Conservation (phyloP, 352 stramenopile species). For the Pythium rishiriense region DNA sequence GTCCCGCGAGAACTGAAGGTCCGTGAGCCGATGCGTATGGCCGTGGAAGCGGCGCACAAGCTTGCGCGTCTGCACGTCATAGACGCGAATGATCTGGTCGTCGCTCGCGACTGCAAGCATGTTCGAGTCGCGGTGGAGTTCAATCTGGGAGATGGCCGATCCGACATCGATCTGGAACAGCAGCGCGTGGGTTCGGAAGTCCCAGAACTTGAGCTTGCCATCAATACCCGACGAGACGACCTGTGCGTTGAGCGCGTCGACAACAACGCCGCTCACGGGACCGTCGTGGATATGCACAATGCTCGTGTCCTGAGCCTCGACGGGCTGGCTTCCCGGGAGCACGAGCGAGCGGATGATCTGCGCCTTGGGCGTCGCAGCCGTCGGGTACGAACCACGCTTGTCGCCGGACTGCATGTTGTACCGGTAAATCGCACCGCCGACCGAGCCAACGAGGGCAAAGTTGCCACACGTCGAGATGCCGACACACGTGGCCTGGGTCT, state of each 20-base stretch:
- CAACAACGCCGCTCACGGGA: constrained; percentile 81
- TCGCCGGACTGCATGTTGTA: constrained; percentile 97
- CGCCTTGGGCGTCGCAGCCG: constrained; percentile 62
- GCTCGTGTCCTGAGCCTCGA: constrained; percentile 38
- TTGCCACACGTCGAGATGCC: constrained; percentile 93
- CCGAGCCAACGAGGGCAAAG: constrained; percentile 92
- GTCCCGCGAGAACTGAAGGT: constrained; percentile 89
- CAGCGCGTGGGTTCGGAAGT: constrained; percentile 79
- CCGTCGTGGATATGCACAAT: constrained; percentile 59
- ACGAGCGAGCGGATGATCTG: constrained; percentile 69
- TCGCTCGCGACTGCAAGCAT: constrained; percentile 88
- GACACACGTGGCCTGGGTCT: constrained; percentile 69
- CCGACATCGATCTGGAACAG: constrained; percentile 71
- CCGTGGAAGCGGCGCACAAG: constrained; percentile 87
- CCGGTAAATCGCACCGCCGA: constrained; percentile 91
- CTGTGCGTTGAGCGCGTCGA: constrained; percentile 85
- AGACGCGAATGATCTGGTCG: constrained; percentile 86
- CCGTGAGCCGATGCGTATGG: constrained; percentile 84
- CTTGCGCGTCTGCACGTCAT: constrained; percentile 83
- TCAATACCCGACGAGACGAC: constrained; percentile 88
- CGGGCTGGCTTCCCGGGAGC: constrained; percentile 46
- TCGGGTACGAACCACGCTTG: constrained; percentile 89
- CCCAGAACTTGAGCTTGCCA: constrained; percentile 90
- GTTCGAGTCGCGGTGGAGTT: constrained; percentile 86
- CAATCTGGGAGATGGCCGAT: constrained; percentile 76